Conservation (phyloP, 257 asterid genomes). For the Plantago ovata region DNA sequence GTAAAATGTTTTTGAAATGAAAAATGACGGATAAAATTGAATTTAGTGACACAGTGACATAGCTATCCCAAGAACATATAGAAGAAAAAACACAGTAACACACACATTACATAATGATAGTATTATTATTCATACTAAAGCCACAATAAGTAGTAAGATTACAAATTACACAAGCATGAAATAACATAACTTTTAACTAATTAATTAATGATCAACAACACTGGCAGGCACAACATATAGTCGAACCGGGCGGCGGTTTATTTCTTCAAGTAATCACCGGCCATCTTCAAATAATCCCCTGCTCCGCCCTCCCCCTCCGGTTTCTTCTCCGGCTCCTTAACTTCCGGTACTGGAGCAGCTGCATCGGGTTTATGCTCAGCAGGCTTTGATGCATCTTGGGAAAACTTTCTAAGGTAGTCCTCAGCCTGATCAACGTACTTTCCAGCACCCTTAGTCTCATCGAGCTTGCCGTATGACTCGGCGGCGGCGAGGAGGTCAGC, state of each 20-base stretch:
- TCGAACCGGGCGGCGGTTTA: background rate
- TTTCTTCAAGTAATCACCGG: constrained; percentile 15
- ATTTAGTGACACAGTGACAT: no score
- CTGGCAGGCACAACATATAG: background rate
- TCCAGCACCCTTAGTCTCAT: constrained; percentile 41
- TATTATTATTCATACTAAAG: no score
- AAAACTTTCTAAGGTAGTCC: constrained; percentile 45
- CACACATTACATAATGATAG: no score
- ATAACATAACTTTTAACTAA: background rate
- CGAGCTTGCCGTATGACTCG: constrained; percentile 42
- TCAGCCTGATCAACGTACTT: constrained; percentile 58
- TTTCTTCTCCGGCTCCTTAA: background rate
- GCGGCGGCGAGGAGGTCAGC: constrained; percentile 46
- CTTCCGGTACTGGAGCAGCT: constrained; percentile 2
- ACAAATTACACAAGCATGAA: background rate
- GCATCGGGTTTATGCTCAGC: constrained; percentile 9
- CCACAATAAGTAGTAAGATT: no score
- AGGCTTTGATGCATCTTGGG: background rate
- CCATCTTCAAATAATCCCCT: background rate
- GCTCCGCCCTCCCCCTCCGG: constrained; percentile 2
- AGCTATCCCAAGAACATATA: no score
- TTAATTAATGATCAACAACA: background rate
- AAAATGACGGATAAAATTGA: no score
- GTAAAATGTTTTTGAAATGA: no score
- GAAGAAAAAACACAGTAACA: no score